Evolutionary conservation across 1,284 basidiomycete species (phyloP).

Genomic region (Xerocomus minutiporus): DNA sequence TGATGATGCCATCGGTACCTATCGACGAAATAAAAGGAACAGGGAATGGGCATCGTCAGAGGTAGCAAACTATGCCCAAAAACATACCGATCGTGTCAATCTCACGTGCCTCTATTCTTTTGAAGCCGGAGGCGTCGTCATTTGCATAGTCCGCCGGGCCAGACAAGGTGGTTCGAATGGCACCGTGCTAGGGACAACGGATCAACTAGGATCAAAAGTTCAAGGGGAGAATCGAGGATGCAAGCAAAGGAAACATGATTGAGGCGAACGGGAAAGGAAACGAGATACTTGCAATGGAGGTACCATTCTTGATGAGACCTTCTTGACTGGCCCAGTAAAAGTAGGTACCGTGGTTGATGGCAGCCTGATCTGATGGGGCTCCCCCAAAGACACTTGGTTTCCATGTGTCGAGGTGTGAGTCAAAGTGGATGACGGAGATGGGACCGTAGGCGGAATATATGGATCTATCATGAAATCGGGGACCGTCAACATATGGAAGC

Average conservation of each 20-base stretch:
- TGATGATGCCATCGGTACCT: conserved; percentile 65
- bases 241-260: conserved; percentile 2
- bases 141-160: conserved; percentile 68
- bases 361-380: conserved; percentile 60
- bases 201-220: conserved; percentile 69
- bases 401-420: conserved; percentile 74
- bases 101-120: conserved; percentile 71
- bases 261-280: conserved; percentile 19
- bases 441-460: conserved; percentile 66
- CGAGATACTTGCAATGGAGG: conserved; percentile 73
- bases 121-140: conserved; percentile 63
- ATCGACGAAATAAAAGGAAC: neutral
- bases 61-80: neutral
- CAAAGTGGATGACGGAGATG: conserved; percentile 77
- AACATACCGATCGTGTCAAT: conserved; percentile 62
- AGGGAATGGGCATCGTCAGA: neutral
- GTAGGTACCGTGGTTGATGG: conserved; percentile 73
- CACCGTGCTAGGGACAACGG: conserved; percentile 60
- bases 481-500: conserved; percentile 6
- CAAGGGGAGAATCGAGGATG: conserved; percentile 18
- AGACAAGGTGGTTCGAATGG: conserved; percentile 71
- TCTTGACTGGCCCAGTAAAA: conserved; percentile 77
- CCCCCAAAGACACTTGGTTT: conserved; percentile 69
- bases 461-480: conserved; percentile 39
- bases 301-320: conserved; percentile 69